Percentiles rank a stretch among this genome's conserved stretches.
phyloP scores from a whole-genome alignment of 441 rosid genomes.

The Brassica balearica region DNA sequence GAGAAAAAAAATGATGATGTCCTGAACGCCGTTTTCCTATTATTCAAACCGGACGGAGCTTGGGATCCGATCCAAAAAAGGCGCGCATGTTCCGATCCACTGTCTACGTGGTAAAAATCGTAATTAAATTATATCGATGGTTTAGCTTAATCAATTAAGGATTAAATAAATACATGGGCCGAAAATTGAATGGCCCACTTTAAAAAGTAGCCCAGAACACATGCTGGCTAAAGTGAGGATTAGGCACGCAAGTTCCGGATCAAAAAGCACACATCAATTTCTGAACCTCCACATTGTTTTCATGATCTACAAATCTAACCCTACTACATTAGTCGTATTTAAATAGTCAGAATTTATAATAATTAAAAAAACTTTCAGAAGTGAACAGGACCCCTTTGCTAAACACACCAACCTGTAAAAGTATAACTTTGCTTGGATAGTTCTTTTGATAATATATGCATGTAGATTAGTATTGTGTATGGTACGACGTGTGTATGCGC shows the following conservation, averaged over 20 bases:
- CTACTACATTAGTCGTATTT: not conserved
- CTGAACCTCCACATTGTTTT: slow-evolving; percentile 28
- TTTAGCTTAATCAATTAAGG: slow-evolving; percentile 23
- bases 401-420: slow-evolving; percentile 46
- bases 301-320: not conserved
- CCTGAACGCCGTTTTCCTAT: slow-evolving; percentile 47
- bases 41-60: slow-evolving; percentile 52
- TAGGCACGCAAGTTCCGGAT: slow-evolving; percentile 30
- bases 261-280: slow-evolving; percentile 35
- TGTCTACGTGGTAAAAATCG: slow-evolving; percentile 15
- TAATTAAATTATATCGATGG: slow-evolving; percentile 5
- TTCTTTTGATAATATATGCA: slow-evolving; percentile 20
- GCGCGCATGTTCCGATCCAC: slow-evolving; percentile 30
- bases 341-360: slow-evolving; percentile 1
- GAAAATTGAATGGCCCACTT: slow-evolving; percentile 33
- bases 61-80: slow-evolving; percentile 59
- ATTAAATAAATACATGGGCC: slow-evolving; percentile 31
- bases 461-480: slow-evolving; percentile 20
- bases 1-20: not conserved
- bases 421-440: slow-evolving; percentile 37
- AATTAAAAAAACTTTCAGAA: slow-evolving; percentile 10
- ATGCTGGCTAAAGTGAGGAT: slow-evolving; percentile 41
- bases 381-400: slow-evolving; percentile 38
- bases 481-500: slow-evolving; percentile 10
- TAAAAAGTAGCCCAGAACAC: slow-evolving; percentile 34